These are phyloP conservation scores for Coleophoma crateriformis DNA, from an alignment of 2,329 filamentous ascomycete genomes.

Conservation along the genomic window DNA sequence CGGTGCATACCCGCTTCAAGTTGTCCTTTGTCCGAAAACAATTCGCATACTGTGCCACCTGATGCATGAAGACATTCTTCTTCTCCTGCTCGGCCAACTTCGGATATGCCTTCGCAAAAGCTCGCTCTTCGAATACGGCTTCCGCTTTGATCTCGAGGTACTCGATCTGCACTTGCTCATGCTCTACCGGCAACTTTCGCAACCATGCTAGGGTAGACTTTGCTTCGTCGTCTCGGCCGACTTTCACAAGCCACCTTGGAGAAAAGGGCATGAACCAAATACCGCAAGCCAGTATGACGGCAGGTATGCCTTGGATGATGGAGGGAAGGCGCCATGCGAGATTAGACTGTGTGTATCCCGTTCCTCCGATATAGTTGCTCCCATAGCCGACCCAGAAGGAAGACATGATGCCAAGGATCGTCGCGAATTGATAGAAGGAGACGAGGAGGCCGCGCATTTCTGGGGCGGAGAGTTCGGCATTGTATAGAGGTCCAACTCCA, in stretches of 20 bases:
- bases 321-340: constrained; percentile 39
- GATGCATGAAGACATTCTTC: constrained; percentile 34
- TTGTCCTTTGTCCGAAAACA: constrained; percentile 42
- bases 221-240: constrained; percentile 36
- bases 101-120: constrained; percentile 38
- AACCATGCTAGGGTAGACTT: constrained; percentile 40
- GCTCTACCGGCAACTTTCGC: constrained; percentile 33
- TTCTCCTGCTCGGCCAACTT: constrained; percentile 34
- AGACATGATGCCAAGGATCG: constrained; percentile 46
- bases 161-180: constrained; percentile 35
- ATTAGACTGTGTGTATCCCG: constrained; percentile 35
- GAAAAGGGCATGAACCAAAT: constrained; percentile 40
- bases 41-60: constrained; percentile 45
- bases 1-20: constrained; percentile 38
- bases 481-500: constrained; percentile 40
- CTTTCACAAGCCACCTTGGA: constrained; percentile 39
- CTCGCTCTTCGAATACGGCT: constrained; percentile 34
- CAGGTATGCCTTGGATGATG: constrained; percentile 39
- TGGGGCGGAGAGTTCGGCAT: constrained; percentile 48
- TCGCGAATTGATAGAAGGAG: constrained; percentile 58
- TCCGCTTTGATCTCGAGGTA: constrained; percentile 42
- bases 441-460: constrained; percentile 60
- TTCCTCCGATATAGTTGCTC: constrained; percentile 41
- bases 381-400: constrained; percentile 41
- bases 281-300: constrained; percentile 35